These are phyloP conservation scores for Helianthus tuberosus DNA, from an alignment of 129 eudicot genomes.

Conservation along the genomic window DNA sequence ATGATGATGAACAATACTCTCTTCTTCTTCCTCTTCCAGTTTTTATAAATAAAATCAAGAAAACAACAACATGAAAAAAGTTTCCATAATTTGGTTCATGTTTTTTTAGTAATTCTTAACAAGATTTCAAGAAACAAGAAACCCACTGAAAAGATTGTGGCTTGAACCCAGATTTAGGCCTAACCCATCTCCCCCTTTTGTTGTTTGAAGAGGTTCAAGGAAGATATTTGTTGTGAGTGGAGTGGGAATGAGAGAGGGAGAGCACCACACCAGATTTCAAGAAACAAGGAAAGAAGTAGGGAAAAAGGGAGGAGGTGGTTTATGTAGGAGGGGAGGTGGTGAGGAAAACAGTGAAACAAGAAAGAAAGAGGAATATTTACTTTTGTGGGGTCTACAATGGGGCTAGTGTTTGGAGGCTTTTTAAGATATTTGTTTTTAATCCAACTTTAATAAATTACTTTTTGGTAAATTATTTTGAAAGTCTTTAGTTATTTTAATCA, in stretches of 20 bases:
- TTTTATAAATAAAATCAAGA: conserved; percentile 19
- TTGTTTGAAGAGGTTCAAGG: not conserved
- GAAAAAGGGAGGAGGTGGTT: conserved; percentile 29
- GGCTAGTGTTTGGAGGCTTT: conserved; percentile 29
- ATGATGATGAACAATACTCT: not conserved
- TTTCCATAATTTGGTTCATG: conserved; percentile 16
- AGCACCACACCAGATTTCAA: not conserved
- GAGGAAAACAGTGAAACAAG: conserved; percentile 28
- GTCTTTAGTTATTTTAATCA: too few species aligned
- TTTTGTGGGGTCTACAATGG: conserved; percentile 37
- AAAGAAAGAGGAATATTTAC: conserved; percentile 36
- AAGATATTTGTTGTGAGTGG: not conserved
- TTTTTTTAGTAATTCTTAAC: conserved; percentile 15
- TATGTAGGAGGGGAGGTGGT: conserved; percentile 29
- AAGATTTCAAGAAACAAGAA: not conserved
- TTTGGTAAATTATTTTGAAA: too few species aligned
- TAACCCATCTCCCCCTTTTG: conserved; percentile 35
- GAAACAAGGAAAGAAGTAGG: conserved; percentile 30
- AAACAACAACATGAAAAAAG: conserved; percentile 6
- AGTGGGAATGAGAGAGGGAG: not conserved
- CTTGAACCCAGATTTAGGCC: not conserved
- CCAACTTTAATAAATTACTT: too few species aligned
- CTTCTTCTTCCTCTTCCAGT: conserved; percentile 67
- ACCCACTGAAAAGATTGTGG: too few species aligned
- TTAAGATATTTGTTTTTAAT: conserved; percentile 15